A percentile compares a stretch with the other conserved stretches of the same genome.
Evolutionary conservation across 345 rosid species (phyloP).

Genomic region (Clausena lansium): DNA sequence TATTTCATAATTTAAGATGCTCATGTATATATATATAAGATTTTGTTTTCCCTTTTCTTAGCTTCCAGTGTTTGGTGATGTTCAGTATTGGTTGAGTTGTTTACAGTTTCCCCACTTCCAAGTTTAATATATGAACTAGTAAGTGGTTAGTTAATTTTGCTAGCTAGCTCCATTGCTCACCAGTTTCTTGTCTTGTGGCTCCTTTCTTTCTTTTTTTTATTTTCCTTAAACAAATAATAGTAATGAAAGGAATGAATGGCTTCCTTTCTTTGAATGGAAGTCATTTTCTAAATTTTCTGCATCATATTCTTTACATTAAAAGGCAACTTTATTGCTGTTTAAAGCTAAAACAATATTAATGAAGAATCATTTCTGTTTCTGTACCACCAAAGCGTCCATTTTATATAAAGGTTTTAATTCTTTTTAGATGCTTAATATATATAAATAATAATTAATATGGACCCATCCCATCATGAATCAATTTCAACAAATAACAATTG

Average conservation of each 20-base stretch:
- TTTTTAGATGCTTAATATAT: not conserved
- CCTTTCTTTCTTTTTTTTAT: not conserved
- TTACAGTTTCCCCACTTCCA: too few relatives aligned
- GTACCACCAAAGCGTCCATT: not conserved
- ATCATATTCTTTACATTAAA: not conserved
- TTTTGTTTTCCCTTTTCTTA: too few relatives aligned
- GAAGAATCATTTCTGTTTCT: not conserved
- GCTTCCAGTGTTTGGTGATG: too few relatives aligned
- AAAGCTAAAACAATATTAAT: not conserved
- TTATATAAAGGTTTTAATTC: not conserved
- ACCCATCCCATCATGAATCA: not conserved
- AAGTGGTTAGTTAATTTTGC: not conserved
- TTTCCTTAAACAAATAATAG: too few relatives aligned
- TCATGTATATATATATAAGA: too few relatives aligned
- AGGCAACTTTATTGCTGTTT: not conserved
- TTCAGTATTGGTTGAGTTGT: too few relatives aligned
- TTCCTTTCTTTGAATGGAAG: conserved; percentile 8
- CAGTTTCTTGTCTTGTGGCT: not conserved
- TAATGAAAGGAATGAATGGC: not conserved
- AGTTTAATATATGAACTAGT: too few relatives aligned
- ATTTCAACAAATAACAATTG: not conserved
- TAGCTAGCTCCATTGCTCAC: not conserved
- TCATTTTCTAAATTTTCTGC: conserved; percentile 3
- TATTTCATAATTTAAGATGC: too few relatives aligned
- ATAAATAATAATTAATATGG: not conserved